Base-by-base conservation (phyloP, 2,329 filamentous ascomycete species). In the Trematosphaeria pertusa region DNA sequence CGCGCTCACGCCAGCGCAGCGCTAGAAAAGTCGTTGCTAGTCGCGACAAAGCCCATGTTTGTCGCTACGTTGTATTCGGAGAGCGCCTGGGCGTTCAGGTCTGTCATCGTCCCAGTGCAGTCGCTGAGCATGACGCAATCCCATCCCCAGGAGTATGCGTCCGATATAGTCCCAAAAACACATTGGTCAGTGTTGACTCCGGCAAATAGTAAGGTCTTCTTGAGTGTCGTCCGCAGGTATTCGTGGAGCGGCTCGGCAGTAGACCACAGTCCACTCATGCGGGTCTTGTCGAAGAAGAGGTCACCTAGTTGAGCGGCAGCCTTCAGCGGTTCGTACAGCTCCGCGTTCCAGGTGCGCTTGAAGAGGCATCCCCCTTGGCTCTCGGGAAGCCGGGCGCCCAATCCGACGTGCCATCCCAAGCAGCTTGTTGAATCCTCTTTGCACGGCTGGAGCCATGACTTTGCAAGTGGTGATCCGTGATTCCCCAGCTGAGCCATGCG, bases 121-220 rank as follows among this genome's bases (percentile, higher is more conserved):
- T 75, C 73, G 44, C 61, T 55, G 32, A 75, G 56, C 14, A 75
- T 59, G 33, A 75, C 61, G 63, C 71, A 74, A 45, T 75, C 73
- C 69, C 70, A 75, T 18, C 53, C 72, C 49, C 65, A 75, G 12
- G 65, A 71, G 57, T 75, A 75, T 1, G 72, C 70, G 41, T 75
- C 73, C 11, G 70, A 72, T 17, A 75, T 57, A 1, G 72, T 75
- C 18, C 72, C 73, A 20, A 75, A 68, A 9, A 75, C 60, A 38
- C 73, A 75, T 55, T 75, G 73, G 52, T 75, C 73, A 8, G 72
- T 75, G 50, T 75, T 75, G 39, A 75, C 71, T 17, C 72, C 72
- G 14, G 73, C 67, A 46, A 75, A 75, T 4, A 75, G 53, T 15
- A 75, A 50, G 1, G 72, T 75, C 54, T 73, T 74, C 60, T 74